These are phyloP conservation scores for Agrocybe praecox DNA, from an alignment of 768 basidiomycete genomes.

Conservation along the genomic window DNA sequence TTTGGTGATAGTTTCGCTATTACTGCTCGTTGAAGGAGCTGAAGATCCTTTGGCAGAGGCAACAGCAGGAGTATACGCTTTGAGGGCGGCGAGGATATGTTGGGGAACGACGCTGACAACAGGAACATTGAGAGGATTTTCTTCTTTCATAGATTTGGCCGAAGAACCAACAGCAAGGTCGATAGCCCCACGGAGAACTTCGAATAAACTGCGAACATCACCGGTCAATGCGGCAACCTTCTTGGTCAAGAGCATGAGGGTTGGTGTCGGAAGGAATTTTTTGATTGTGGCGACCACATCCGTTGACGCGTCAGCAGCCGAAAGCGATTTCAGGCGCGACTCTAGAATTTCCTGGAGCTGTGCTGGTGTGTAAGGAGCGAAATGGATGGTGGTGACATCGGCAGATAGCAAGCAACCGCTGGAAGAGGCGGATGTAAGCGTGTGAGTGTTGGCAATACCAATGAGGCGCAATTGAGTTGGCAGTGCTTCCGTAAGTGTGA, in stretches of 20 bases:
- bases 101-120: conserved; percentile 58
- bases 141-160: conserved; percentile 19
- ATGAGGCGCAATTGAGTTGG: conserved; percentile 64
- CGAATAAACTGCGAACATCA: conserved; percentile 80
- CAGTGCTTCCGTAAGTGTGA: conserved; percentile 63
- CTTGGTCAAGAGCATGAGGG: conserved; percentile 73
- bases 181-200: conserved; percentile 80
- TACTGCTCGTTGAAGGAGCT: conserved; percentile 27
- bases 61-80: conserved; percentile 61
- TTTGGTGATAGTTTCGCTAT: conserved; percentile 68
- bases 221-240: conserved; percentile 83
- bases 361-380: conserved; percentile 73
- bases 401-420: conserved; percentile 35
- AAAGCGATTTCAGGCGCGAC: conserved; percentile 60
- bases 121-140: conserved; percentile 36
- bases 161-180: conserved; percentile 55
- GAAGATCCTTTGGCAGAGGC: conserved; percentile 25
- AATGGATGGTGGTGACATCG: conserved; percentile 70
- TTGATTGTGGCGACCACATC: conserved; percentile 35
- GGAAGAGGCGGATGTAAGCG: conserved; percentile 61
- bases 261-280: conserved; percentile 63
- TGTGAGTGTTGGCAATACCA: conserved; percentile 90
- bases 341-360: conserved; percentile 74
- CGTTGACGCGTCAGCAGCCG: conserved; percentile 31
- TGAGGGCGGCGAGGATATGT: conserved; percentile 75